Conservation (phyloP, 2,329 filamentous ascomycete species). For the Scedosporium aurantiacum region DNA sequence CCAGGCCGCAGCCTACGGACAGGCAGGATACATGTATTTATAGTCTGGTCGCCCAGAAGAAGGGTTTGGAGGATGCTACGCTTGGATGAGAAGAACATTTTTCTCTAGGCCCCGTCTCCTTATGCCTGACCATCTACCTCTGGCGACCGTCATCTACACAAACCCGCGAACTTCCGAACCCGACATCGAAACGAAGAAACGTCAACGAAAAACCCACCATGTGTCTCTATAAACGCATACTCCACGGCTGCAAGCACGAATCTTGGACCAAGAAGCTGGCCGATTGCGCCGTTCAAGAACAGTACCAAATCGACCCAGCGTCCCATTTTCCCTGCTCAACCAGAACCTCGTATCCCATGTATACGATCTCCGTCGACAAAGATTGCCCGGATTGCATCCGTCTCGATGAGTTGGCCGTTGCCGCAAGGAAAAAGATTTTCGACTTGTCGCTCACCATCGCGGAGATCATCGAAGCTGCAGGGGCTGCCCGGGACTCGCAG, state of each 20-base stretch:
- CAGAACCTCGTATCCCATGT: neutral
- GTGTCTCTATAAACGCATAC: slow-evolving; percentile 13
- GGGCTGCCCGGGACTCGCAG: neutral
- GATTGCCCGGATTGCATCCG: neutral
- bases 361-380: neutral
- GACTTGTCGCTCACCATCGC: neutral
- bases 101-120: too few species aligned
- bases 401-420: neutral
- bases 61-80: too few species aligned
- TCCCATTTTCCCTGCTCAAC: neutral
- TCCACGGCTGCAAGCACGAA: slow-evolving; percentile 13
- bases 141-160: neutral
- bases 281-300: neutral
- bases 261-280: neutral
- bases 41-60: too few species aligned
- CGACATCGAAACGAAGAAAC: neutral
- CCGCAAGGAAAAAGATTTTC: neutral
- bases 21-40: too few species aligned
- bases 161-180: neutral
- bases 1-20: too few species aligned
- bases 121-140: too few species aligned
- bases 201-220: slow-evolving; percentile 7
- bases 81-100: too few species aligned
- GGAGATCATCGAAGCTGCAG: neutral
- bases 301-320: neutral